These are phyloP conservation scores for Phaeosphaeria sp. DNA, from an alignment of 2,329 filamentous ascomycete species.

Conservation along the genomic window DNA sequence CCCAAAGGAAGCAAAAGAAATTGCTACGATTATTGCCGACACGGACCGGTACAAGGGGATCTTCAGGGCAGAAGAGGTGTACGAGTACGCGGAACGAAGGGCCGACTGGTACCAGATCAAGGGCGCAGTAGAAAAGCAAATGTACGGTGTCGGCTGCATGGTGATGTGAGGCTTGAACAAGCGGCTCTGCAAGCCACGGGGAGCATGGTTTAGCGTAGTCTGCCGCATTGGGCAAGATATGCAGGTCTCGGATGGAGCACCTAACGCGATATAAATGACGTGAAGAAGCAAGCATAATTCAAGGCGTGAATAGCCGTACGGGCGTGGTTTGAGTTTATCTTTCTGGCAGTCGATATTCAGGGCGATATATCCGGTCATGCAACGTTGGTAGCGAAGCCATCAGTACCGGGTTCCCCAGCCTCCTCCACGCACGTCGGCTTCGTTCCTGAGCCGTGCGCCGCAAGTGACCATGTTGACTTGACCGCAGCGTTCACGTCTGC, in stretches of 20 bases:
- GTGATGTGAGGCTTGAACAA: slow-evolving; percentile 68
- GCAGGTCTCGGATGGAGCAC: background rate
- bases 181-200: slow-evolving; percentile 10
- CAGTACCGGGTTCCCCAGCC: slow-evolving; percentile 30
- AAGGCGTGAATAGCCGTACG: background rate
- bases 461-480: slow-evolving; percentile 17
- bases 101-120: slow-evolving; percentile 95
- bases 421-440: slow-evolving; percentile 21
- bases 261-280: background rate
- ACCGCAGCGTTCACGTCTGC: slow-evolving; percentile 19
- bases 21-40: slow-evolving; percentile 94
- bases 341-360: background rate
- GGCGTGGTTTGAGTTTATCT: background rate
- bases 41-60: slow-evolving; percentile 88
- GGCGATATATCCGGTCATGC: background rate
- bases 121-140: slow-evolving; percentile 87
- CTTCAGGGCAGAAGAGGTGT: slow-evolving; percentile 94
- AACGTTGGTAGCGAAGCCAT: background rate
- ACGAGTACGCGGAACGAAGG: slow-evolving; percentile 91
- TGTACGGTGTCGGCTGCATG: slow-evolving; percentile 92
- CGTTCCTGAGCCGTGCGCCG: slow-evolving; percentile 25
- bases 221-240: slow-evolving; percentile 20
- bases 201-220: slow-evolving; percentile 9
- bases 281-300: background rate
- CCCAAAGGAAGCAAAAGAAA: slow-evolving; percentile 84